These are phyloP conservation scores for Talaromyces sp. DNA, from an alignment of 2,329 filamentous ascomycete species.

Conservation along the genomic window DNA sequence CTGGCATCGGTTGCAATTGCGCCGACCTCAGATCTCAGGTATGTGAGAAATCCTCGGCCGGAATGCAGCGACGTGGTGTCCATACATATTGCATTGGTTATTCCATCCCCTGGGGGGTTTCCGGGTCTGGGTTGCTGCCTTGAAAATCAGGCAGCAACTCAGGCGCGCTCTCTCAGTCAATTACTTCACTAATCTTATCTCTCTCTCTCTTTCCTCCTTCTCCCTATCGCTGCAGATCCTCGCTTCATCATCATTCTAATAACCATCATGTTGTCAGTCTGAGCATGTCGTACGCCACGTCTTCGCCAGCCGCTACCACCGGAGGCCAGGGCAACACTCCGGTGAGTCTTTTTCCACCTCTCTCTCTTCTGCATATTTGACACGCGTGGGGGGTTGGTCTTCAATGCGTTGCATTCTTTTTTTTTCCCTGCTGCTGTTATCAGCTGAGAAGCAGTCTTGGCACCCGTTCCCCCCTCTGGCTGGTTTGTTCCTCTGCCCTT, in stretches of 20 bases:
- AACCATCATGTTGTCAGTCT: constrained; percentile 46
- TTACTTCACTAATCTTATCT: not conserved
- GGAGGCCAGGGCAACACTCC: constrained; percentile 54
- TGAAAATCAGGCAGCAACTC: constrained; percentile 3
- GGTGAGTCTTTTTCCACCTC: constrained; percentile 31
- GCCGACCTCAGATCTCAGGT: constrained; percentile 50
- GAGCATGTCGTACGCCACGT: constrained; percentile 58
- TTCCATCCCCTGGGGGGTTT: not conserved
- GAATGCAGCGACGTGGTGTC: not conserved
- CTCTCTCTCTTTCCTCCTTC: not conserved
- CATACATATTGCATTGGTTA: not conserved
- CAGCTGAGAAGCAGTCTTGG: constrained; percentile 31
- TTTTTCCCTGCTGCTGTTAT: constrained; percentile 27
- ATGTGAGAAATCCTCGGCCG: constrained; percentile 18
- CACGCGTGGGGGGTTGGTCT: constrained; percentile 9
- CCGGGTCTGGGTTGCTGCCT: constrained; percentile 1
- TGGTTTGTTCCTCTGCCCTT: not conserved
- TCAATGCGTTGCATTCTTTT: constrained; percentile 16
- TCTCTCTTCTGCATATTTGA: constrained; percentile 19
- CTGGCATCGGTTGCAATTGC: constrained; percentile 55
- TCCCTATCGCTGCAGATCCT: constrained; percentile 12
- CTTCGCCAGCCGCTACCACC: constrained; percentile 60
- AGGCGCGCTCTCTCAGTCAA: not conserved
- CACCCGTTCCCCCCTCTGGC: constrained; percentile 17
- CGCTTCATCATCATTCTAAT: constrained; percentile 33